Evolutionary conservation across 768 basidiomycete genomes (phyloP).

Genomic region (Tubosaeta sp.): DNA sequence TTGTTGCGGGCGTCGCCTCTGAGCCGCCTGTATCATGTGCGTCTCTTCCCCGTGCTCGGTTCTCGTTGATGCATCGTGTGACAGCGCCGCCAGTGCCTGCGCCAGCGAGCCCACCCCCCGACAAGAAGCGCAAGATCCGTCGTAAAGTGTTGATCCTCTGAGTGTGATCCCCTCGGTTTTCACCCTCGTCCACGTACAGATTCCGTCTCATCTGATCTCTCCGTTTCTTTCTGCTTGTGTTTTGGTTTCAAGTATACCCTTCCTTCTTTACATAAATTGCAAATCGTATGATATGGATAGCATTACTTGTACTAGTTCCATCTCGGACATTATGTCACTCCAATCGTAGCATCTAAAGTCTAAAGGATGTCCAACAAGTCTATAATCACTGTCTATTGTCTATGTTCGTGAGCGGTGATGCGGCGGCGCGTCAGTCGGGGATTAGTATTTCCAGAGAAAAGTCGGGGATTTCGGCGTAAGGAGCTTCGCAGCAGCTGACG

Average conservation of each 20-base stretch:
- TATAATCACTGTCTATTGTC: constrained; percentile 1
- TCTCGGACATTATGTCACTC: constrained; percentile 14
- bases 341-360: constrained; percentile 4
- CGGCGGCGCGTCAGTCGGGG: neutral
- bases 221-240: constrained; percentile 6
- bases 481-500: neutral
- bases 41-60: neutral
- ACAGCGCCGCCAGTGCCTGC: constrained; percentile 12
- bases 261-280: constrained; percentile 1
- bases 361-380: neutral
- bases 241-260: constrained; percentile 10
- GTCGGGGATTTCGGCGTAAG: neutral
- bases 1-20: constrained; percentile 13
- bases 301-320: constrained; percentile 12
- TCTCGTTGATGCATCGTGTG: neutral
- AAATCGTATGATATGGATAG: constrained; percentile 19
- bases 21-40: neutral
- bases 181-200: neutral
- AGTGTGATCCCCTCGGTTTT: neutral
- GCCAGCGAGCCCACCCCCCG: constrained; percentile 10
- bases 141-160: constrained; percentile 29
- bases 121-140: constrained; percentile 30
- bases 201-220: constrained; percentile 1
- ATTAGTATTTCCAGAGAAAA: neutral
- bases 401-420: constrained; percentile 7